A percentile compares a stretch with the other conserved stretches of the same genome.
These are phyloP conservation scores for Teunomyces tritomae DNA, from an alignment of 805 yeast genomes.

Conservation along the genomic window DNA sequence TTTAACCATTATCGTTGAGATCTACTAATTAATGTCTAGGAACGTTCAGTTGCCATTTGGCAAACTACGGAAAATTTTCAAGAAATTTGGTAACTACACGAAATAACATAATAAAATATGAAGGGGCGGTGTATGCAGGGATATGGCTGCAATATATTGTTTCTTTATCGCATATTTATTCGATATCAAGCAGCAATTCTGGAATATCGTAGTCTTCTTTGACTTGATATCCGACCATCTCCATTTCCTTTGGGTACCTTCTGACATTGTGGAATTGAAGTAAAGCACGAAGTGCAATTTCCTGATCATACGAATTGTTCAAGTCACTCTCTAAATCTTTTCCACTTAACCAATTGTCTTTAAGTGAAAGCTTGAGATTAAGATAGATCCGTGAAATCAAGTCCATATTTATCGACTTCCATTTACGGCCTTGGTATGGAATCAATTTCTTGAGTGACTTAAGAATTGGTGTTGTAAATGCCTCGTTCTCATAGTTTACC, in stretches of 20 bases:
- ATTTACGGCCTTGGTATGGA: slow-evolving; percentile 89
- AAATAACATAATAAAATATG: neutral
- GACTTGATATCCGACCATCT: slow-evolving; percentile 54
- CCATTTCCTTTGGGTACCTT: slow-evolving; percentile 53
- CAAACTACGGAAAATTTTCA: slow-evolving; percentile 1
- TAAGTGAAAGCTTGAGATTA: slow-evolving; percentile 64
- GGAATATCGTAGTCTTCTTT: slow-evolving; percentile 19
- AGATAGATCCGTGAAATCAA: slow-evolving; percentile 82
- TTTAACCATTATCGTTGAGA: slow-evolving; percentile 56
- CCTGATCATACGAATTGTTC: slow-evolving; percentile 79
- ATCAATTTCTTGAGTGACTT: slow-evolving; percentile 74
- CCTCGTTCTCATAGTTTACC: slow-evolving; percentile 55
- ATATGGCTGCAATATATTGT: neutral
- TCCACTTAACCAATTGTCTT: slow-evolving; percentile 88
- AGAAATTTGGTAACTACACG: slow-evolving; percentile 5
- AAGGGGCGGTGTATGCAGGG: neutral
- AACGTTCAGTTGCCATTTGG: neutral
- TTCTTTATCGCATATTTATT: neutral
- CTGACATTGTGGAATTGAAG: slow-evolving; percentile 72
- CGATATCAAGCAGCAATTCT: slow-evolving; percentile 14
- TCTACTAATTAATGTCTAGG: slow-evolving; percentile 8
- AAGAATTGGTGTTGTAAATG: slow-evolving; percentile 66
- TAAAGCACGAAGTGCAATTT: slow-evolving; percentile 75
- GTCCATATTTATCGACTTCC: slow-evolving; percentile 94
- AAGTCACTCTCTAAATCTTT: slow-evolving; percentile 73